Percentiles rank a stretch among this genome's conserved stretches.
These are phyloP conservation scores for Aspergillus saccharolyticus DNA, from an alignment of 495 filamentous ascomycete genomes.

Conservation along the genomic window DNA sequence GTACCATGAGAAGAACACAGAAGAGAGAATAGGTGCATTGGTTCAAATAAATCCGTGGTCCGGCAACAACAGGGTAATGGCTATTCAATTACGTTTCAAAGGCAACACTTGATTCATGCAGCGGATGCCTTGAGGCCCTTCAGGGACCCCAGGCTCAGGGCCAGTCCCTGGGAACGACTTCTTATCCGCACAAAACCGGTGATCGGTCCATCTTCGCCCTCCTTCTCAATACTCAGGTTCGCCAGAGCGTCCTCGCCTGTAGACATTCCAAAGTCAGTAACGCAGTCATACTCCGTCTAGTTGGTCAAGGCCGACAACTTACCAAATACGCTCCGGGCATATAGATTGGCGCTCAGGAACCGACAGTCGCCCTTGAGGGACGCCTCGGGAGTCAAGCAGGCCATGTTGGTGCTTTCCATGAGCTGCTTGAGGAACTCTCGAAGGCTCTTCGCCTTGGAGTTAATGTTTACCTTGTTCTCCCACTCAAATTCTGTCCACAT, in stretches of 20 bases:
- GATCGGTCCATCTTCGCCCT: slow-evolving; percentile 90
- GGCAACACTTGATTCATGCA: slow-evolving; percentile 34
- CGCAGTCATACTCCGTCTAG: neutral
- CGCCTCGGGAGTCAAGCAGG: slow-evolving; percentile 92
- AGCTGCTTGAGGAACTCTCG: slow-evolving; percentile 90
- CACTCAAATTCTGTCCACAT: slow-evolving; percentile 99
- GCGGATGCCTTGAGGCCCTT: slow-evolving; percentile 76
- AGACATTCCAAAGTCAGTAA: slow-evolving; percentile 22
- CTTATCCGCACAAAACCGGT: slow-evolving; percentile 99
- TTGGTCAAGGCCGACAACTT: slow-evolving; percentile 34
- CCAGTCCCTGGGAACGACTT: slow-evolving; percentile 93
- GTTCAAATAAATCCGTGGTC: slow-evolving; percentile 17
- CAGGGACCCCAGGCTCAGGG: slow-evolving; percentile 86
- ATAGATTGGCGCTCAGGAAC: slow-evolving; percentile 95
- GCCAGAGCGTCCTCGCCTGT: slow-evolving; percentile 97
- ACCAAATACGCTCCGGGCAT: slow-evolving; percentile 98
- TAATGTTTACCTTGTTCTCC: slow-evolving; percentile 99
- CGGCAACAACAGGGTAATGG: slow-evolving; percentile 19
- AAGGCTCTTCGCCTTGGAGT: slow-evolving; percentile 88
- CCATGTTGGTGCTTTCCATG: slow-evolving; percentile 99
- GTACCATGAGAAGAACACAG: slow-evolving; percentile 22
- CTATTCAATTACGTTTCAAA: slow-evolving; percentile 20
- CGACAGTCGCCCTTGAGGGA: slow-evolving; percentile 96
- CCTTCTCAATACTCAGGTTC: slow-evolving; percentile 96
- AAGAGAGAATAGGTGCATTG: slow-evolving; percentile 12